phyloP scores from a whole-genome alignment of 2,329 filamentous ascomycete genomes.

The Calcarisporium arbuscula region DNA sequence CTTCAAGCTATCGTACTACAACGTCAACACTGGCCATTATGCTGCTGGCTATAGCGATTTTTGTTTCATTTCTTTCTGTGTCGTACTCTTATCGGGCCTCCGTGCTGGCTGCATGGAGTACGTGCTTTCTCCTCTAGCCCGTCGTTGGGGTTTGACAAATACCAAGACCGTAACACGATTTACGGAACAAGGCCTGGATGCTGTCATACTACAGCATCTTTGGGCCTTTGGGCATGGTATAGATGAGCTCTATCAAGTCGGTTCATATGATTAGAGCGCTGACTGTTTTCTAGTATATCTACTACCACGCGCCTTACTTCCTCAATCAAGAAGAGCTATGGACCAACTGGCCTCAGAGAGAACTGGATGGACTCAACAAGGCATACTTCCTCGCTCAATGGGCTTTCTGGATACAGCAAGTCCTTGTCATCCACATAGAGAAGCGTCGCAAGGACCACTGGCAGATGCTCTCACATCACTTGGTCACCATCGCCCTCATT shows the following conservation, averaged over 20 bases:
- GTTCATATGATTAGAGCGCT: no score
- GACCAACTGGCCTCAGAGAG: conserved; percentile 76
- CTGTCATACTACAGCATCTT: conserved; percentile 74
- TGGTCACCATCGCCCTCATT: conserved; percentile 79
- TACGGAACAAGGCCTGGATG: conserved; percentile 89
- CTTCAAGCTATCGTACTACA: conserved; percentile 79
- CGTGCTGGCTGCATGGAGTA: conserved; percentile 83
- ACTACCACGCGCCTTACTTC: conserved; percentile 72
- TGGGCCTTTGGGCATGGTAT: conserved; percentile 77
- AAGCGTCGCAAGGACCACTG: conserved; percentile 89
- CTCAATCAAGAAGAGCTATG: conserved; percentile 73
- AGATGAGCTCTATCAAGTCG: conserved; percentile 21
- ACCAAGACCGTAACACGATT: conserved; percentile 74
- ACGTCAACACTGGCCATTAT: conserved; percentile 62
- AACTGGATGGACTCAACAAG: conserved; percentile 73
- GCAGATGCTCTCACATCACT: conserved; percentile 96
- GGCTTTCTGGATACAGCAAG: conserved; percentile 91
- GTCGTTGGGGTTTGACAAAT: conserved; percentile 63
- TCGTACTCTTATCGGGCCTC: conserved; percentile 79
- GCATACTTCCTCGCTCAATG: conserved; percentile 86
- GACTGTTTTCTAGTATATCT: conserved; percentile 61
- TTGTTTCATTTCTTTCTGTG: conserved; percentile 68
- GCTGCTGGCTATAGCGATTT: conserved; percentile 71
- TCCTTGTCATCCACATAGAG: conserved; percentile 91
- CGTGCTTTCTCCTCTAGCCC: conserved; percentile 70